Conservation (phyloP, 257 asterid species). For the Apocynum venetum region DNA sequence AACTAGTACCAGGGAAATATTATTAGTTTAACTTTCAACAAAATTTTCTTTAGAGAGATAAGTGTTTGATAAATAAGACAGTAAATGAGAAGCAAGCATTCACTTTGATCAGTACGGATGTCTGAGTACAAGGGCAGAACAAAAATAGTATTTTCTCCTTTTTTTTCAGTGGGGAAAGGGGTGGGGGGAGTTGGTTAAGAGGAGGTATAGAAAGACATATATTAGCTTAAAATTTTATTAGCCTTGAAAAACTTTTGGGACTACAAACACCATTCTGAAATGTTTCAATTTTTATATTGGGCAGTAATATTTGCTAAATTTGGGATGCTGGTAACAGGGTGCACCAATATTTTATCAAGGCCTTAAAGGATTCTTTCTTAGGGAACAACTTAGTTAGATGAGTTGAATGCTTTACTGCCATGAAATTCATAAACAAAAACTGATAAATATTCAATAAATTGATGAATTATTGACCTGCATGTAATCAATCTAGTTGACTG, state of each 20-base stretch:
- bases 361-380: no score
- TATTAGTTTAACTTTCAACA: background rate
- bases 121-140: background rate
- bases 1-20: background rate
- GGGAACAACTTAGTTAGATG: no score
- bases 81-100: background rate
- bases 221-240: background rate
- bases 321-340: no score
- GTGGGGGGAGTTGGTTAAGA: background rate
- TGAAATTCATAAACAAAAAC: background rate
- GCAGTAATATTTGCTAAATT: no score
- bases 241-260: background rate
- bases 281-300: background rate
- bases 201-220: background rate
- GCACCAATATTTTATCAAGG: no score
- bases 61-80: background rate
- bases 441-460: background rate
- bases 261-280: no score
- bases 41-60: background rate
- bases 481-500: background rate
- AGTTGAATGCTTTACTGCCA: background rate
- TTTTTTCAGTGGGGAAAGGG: no score
- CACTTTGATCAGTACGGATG: background rate
- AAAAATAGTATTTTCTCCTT: no score
- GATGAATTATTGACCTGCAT: background rate